Evolutionary conservation across 2,329 filamentous ascomycete genomes (phyloP), one percentile per base, ranked within the genome.

Genomic region (Thielaviopsis punctulata): DNA sequence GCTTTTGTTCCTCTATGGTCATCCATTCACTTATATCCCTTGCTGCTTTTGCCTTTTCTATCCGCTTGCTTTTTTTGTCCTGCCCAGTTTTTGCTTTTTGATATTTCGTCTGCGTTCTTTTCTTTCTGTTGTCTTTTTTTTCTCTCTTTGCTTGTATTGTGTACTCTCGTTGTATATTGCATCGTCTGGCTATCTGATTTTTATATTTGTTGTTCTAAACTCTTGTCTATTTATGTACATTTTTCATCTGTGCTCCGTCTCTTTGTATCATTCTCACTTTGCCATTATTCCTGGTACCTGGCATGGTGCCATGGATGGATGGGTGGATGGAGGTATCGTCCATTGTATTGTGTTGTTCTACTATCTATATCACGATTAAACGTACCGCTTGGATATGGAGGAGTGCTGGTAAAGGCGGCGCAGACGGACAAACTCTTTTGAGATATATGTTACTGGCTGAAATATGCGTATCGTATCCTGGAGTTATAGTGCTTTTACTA

Each of bases 11-110:
- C n/a, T n/a, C 12, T 24, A 49, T 55, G 49, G 53, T 49, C 49
- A 48, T 51, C 44, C 43, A 52, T 55, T 49, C 51, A 47, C 43
- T 52, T 55, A 52, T 52, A 50, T 52, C 53, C 47, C 53, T 48
- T 47, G 43, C 45, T 54, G 45, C 49, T 51, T 51, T 54, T 54
- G 44, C 33, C 24, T 54, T 51, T 46, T 52, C 18, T 50, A 15
- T 36, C 10, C 43, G 36, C 27, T 53, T 27, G 18, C 27, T 46
- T 45, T n/a, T 8, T 21, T 39, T 46, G 21, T 13, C 23, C 48
- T 33, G 44, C 12, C 44, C 19, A 45, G n/a, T 21, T 39, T 48
- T 48, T 27, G 22, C 43, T 33, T 19, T 19, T 6, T 24, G 10
- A 19, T 33, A 21, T 25, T 45, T 47, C 23, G 18, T 50, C 41